Evolutionary conservation across 768 basidiomycete genomes (phyloP).

Genomic region (Xerocomellus amylosporus): DNA sequence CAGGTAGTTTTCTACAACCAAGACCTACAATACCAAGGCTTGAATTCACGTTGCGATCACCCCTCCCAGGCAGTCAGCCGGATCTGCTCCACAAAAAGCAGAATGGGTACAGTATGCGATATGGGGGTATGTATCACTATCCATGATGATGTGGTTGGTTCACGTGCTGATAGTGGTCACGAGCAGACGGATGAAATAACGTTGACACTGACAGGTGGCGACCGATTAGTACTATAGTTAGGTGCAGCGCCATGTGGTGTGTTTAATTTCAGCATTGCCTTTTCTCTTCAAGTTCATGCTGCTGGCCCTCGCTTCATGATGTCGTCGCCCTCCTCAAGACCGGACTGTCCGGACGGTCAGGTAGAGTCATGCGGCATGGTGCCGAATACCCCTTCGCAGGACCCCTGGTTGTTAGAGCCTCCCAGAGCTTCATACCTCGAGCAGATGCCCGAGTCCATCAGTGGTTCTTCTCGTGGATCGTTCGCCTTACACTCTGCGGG

Average conservation of each 20-base stretch:
- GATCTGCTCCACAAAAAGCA: background rate
- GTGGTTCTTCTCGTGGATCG: conserved; percentile 23
- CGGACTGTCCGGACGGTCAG: conserved; percentile 22
- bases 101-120: background rate
- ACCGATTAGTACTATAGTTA: background rate
- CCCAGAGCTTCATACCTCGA: conserved; percentile 30
- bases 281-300: background rate
- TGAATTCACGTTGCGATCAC: background rate
- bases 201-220: background rate
- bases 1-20: background rate
- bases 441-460: conserved; percentile 16
- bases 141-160: background rate
- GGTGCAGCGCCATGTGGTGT: background rate
- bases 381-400: conserved; percentile 11
- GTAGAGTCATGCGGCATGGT: conserved; percentile 9
- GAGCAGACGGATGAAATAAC: background rate
- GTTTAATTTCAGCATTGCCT: background rate
- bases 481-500: conserved; percentile 16
- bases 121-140: background rate
- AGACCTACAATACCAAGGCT: background rate
- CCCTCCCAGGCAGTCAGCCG: background rate
- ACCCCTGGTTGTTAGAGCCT: conserved; percentile 5
- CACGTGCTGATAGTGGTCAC: conserved; percentile 8
- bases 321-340: conserved; percentile 16
- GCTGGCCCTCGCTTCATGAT: background rate